Evolutionary conservation across 257 asterid species (phyloP).

Genomic region (Solanum rostratum): DNA sequence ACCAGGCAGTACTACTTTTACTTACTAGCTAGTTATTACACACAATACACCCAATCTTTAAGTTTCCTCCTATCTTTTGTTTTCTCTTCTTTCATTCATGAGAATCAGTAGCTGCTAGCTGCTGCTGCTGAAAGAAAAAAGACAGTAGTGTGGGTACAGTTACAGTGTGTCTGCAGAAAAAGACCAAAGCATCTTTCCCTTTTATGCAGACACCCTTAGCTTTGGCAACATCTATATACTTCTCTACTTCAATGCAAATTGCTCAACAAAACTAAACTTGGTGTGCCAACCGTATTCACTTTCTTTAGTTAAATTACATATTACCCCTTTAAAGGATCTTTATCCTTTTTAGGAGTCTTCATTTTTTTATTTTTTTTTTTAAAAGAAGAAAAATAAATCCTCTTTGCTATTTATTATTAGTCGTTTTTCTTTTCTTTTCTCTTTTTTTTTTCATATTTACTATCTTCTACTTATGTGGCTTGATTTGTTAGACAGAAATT

Average conservation of each 20-base stretch:
- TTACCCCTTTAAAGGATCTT: not conserved
- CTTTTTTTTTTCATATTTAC: too few species aligned
- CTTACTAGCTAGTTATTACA: not conserved
- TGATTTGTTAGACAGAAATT: too few species aligned
- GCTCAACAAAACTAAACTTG: not conserved
- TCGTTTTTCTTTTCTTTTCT: too few species aligned
- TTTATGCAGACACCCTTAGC: conserved; percentile 20
- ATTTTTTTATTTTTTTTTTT: too few species aligned
- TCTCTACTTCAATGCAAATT: not conserved
- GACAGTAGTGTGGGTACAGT: not conserved
- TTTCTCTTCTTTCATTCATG: conserved; percentile 7
- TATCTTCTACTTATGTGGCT: too few species aligned
- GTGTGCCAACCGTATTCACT: not conserved
- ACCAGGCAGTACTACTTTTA: not conserved
- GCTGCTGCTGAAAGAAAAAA: not conserved
- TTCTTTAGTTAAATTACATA: not conserved
- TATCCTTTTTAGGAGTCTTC: too few species aligned
- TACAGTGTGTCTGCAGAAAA: not conserved
- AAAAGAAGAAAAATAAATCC: too few species aligned
- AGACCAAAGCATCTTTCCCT: conserved; percentile 23
- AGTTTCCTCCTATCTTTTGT: not conserved
- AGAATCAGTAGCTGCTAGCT: conserved; percentile 26
- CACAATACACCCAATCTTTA: not conserved
- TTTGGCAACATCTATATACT: not conserved
- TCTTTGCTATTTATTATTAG: too few species aligned